phyloP scores from a whole-genome alignment of 352 stramenopile genomes.

The Poterioochromonas sp. region DNA sequence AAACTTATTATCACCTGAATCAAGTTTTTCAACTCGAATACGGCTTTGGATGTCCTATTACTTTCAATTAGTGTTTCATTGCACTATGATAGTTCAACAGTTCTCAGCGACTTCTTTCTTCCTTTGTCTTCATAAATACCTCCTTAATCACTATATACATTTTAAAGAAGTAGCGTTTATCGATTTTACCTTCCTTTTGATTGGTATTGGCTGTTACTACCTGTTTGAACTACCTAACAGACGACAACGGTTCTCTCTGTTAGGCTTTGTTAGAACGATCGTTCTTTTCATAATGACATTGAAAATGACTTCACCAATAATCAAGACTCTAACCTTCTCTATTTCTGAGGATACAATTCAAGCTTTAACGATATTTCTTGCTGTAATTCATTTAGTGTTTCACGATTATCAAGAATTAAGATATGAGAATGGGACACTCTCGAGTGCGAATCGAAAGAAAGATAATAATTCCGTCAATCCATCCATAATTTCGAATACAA shows the following conservation, averaged over 20 bases:
- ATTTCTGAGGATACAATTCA: slow-evolving; percentile 82
- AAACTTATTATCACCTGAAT: neutral
- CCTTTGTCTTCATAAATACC: neutral
- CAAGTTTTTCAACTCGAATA: neutral
- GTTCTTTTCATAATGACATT: slow-evolving; percentile 57
- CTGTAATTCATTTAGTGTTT: slow-evolving; percentile 69
- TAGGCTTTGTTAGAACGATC: neutral
- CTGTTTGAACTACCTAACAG: neutral
- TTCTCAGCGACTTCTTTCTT: neutral
- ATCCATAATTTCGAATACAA: too few relatives aligned
- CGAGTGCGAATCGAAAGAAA: slow-evolving; percentile 29
- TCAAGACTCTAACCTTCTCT: slow-evolving; percentile 74
- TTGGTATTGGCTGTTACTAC: neutral
- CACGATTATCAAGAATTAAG: slow-evolving; percentile 71
- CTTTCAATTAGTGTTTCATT: too few relatives aligned
- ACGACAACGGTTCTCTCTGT: neutral
- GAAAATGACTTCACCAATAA: slow-evolving; percentile 70
- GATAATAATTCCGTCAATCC: neutral
- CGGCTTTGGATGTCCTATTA: too few relatives aligned
- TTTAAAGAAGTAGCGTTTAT: neutral
- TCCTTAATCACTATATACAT: neutral
- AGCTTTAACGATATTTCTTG: slow-evolving; percentile 61
- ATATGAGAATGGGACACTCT: neutral
- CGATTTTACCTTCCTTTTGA: slow-evolving; percentile 34
- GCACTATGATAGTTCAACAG: slow-evolving; percentile 1